phyloP scores from a whole-genome alignment of 2,329 filamentous ascomycete genomes.

The Lachnellula suecica region DNA sequence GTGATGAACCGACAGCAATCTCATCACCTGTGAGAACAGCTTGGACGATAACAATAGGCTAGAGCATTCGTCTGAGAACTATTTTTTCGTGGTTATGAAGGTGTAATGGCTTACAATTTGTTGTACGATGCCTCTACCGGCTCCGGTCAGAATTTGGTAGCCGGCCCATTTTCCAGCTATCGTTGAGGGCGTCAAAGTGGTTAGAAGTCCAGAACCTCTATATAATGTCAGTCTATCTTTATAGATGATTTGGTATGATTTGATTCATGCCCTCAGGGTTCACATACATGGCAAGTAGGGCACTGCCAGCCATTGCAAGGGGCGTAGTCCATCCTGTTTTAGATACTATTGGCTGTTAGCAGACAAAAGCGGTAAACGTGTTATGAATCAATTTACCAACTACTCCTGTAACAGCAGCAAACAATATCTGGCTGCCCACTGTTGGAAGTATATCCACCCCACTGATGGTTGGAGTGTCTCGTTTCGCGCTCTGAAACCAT shows the following conservation, averaged over 20 bases:
- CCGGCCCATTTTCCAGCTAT: slow-evolving; percentile 19
- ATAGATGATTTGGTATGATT: neutral
- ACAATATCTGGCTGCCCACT: slow-evolving; percentile 15
- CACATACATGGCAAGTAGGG: slow-evolving; percentile 26
- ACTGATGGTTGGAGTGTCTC: slow-evolving; percentile 21
- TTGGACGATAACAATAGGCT: slow-evolving; percentile 34
- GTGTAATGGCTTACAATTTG: slow-evolving; percentile 13
- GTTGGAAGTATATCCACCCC: slow-evolving; percentile 30
- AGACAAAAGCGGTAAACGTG: slow-evolving; percentile 9
- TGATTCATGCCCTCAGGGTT: neutral
- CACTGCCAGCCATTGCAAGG: slow-evolving; percentile 30
- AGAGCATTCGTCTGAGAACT: neutral
- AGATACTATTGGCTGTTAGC: slow-evolving; percentile 21
- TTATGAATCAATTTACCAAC: slow-evolving; percentile 5
- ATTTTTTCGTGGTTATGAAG: neutral
- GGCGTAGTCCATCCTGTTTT: slow-evolving; percentile 34
- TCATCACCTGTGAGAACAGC: slow-evolving; percentile 27
- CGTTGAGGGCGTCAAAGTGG: slow-evolving; percentile 26
- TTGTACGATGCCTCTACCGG: slow-evolving; percentile 22
- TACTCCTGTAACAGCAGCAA: slow-evolving; percentile 17
- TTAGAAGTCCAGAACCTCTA: slow-evolving; percentile 33
- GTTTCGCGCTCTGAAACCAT: slow-evolving; percentile 34
- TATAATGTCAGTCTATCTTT: neutral
- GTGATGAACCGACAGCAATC: slow-evolving; percentile 33
- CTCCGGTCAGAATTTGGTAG: slow-evolving; percentile 27